These are phyloP conservation scores for Ascochyta rabiei DNA, from an alignment of 2,329 filamentous ascomycete genomes.

Conservation along the genomic window DNA sequence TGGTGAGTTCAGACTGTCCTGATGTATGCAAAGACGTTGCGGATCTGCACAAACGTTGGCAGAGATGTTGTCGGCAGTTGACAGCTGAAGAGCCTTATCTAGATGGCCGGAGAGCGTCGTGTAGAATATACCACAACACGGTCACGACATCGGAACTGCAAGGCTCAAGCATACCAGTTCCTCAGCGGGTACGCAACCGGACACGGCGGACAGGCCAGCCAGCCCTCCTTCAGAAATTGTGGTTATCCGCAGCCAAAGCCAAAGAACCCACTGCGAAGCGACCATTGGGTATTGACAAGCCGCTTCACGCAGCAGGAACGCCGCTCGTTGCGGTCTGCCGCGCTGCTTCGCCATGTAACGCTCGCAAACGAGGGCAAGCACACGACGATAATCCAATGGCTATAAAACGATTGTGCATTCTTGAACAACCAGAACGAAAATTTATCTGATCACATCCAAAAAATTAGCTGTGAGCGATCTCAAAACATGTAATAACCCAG, in stretches of 20 bases:
- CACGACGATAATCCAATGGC: not conserved
- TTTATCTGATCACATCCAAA: not conserved
- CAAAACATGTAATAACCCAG: too few species aligned
- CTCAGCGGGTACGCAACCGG: constrained; percentile 12
- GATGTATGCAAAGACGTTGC: constrained; percentile 22
- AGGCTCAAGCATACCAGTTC: constrained; percentile 20
- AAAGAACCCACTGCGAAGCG: not conserved
- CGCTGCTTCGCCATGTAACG: not conserved
- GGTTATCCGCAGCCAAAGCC: not conserved
- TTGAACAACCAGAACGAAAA: not conserved
- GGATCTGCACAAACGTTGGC: not conserved
- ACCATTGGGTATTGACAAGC: not conserved
- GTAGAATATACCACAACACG: constrained; percentile 11
- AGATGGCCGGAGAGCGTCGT: not conserved
- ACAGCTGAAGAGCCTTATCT: not conserved
- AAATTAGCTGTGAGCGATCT: too few species aligned
- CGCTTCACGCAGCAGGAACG: not conserved
- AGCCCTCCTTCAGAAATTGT: not conserved
- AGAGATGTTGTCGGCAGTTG: not conserved
- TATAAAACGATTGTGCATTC: not conserved
- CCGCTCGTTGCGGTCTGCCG: not conserved
- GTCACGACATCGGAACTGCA: constrained; percentile 23
- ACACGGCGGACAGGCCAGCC: not conserved
- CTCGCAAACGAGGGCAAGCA: not conserved
- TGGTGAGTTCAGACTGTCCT: constrained; percentile 23